Conservation (phyloP, 305 asterid genomes). For the Salvia sclarea region DNA sequence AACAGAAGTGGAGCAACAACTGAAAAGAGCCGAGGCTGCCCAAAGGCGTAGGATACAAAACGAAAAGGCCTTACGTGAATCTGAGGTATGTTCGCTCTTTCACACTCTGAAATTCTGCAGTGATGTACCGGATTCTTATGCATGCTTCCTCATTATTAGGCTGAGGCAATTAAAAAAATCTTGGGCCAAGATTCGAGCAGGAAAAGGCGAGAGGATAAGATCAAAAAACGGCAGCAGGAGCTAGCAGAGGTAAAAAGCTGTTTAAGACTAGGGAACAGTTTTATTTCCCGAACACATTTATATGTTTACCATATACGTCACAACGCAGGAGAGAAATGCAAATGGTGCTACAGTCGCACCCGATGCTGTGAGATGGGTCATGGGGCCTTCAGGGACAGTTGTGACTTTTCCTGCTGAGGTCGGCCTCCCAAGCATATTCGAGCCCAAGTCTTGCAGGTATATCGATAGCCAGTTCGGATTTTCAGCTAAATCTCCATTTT, state of each 20-base stretch:
- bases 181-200: conserved; percentile 89
- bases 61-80: conserved; percentile 84
- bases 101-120: not conserved
- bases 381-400: conserved; percentile 75
- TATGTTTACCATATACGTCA: conserved; percentile 15
- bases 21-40: conserved; percentile 86
- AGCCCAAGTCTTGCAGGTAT: conserved; percentile 69
- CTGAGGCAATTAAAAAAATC: conserved; percentile 83
- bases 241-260: conserved; percentile 53
- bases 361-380: conserved; percentile 69
- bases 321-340: conserved; percentile 62
- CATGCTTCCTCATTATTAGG: conserved; percentile 39
- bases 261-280: not conserved
- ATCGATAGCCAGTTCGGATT: not conserved
- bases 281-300: not conserved
- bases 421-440: conserved; percentile 78
- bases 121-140: not conserved
- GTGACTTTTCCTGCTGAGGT: conserved; percentile 74
- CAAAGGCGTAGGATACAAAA: conserved; percentile 72
- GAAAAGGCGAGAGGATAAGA: conserved; percentile 75
- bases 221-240: conserved; percentile 59
- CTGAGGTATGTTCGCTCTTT: conserved; percentile 52
- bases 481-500: not conserved
- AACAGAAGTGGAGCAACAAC: conserved; percentile 70
- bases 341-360: conserved; percentile 44